Percentiles rank a stretch among this genome's conserved stretches.
phyloP scores from a whole-genome alignment of 2,329 filamentous ascomycete species.

The Colletotrichum simmondsii region DNA sequence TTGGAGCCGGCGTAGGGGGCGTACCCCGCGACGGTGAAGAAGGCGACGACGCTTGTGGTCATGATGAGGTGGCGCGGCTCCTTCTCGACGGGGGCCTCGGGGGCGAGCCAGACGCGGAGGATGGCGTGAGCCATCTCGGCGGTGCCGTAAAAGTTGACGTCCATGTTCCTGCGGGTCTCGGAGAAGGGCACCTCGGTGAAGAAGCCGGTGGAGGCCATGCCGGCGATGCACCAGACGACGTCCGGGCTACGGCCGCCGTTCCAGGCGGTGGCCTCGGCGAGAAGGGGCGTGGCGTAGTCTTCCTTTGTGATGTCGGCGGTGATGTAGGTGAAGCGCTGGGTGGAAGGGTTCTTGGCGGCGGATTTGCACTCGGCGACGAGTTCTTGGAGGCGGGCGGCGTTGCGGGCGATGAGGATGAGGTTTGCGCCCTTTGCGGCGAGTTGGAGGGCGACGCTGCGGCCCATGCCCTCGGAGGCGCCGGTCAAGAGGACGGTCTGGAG shows the following conservation, averaged over 20 bases:
- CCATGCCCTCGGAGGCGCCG: conserved; percentile 93
- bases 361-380: conserved; percentile 70
- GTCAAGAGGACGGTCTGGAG: conserved; percentile 86
- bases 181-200: conserved; percentile 80
- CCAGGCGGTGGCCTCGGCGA: conserved; percentile 81
- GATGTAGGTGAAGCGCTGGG: conserved; percentile 86
- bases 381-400: conserved; percentile 76
- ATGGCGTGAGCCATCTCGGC: conserved; percentile 88
- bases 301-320: conserved; percentile 82
- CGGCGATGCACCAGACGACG: conserved; percentile 92
- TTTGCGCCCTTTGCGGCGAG: conserved; percentile 87
- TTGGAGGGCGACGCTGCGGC: conserved; percentile 77
- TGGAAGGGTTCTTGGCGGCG: conserved; percentile 70
- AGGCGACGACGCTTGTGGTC: conserved; percentile 81
- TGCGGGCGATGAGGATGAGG: conserved; percentile 86
- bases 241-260: conserved; percentile 81
- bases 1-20: conserved; percentile 86
- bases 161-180: conserved; percentile 82
- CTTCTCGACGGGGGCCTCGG: conserved; percentile 53
- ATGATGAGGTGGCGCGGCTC: conserved; percentile 84
- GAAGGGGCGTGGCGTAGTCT: conserved; percentile 75
- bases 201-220: conserved; percentile 77
- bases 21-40: conserved; percentile 85
- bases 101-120: conserved; percentile 77
- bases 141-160: conserved; percentile 89